Base-by-base conservation (phyloP, 495 filamentous ascomycete species). In the Aspergillus panamensis region DNA sequence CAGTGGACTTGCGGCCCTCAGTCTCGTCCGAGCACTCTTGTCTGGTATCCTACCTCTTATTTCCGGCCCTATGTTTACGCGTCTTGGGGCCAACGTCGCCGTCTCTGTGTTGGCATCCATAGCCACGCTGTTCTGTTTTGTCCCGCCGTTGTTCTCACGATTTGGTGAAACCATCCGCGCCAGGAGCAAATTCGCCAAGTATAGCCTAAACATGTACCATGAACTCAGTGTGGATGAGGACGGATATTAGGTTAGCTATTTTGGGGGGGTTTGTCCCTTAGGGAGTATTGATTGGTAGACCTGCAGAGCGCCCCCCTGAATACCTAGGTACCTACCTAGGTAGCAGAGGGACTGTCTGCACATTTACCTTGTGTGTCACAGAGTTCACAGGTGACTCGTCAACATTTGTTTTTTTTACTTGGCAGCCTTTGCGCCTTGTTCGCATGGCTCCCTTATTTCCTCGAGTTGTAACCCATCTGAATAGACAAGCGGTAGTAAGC, bases 1-100 rank as follows among this genome's bases (percentile, higher is more conserved):
- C 3, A 81, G 78, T 48, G 81, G 78, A 1, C 77, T 79, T 10
- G 79, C 80, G 10, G 75, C 79, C 0, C 63, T 84, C 48, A 69
- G 73, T 1, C 71, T 84, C 13, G 52, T 82, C 20, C 70, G 81
- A 4, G 75, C 79, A 0, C 44, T 79, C 13, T 57, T 82, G 0
- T 77, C 78, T 0, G 81, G 73, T 3, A 50, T 71, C 2, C 74
- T 82, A 42, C 80, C 79, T 7, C 69, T 82, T 1, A 74, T 83
- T 37, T 77, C 74, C 0, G 63, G 58, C 6, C 73, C 76, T 20
- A 76, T 82, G 73, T 80, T 78, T 57, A 21, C 44, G 7, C 55
- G 58, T 1, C 51, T 84, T 3, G 77, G 76, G 0, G 62, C 73
- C 1, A 84, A 82, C 53, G 44, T 71, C 29, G 77, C 78, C 0